phyloP scores from a whole-genome alignment of 495 filamentous ascomycete genomes.

The Neurospora cerealis region DNA sequence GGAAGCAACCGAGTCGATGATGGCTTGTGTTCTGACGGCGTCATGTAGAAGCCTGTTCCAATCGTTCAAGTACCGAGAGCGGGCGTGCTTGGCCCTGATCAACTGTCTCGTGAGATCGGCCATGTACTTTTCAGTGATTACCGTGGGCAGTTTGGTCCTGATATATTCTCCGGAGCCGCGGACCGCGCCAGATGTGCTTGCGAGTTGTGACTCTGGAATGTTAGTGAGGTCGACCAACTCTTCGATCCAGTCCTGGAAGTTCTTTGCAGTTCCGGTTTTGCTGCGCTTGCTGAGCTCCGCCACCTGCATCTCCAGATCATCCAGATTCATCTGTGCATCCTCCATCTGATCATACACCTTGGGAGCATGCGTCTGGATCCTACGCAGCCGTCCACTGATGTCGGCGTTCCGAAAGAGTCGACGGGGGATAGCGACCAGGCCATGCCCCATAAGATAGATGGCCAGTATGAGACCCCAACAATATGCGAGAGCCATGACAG shows the following conservation, averaged over 20 bases:
- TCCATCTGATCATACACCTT: conserved; percentile 77
- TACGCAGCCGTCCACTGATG: conserved; percentile 56
- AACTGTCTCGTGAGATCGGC: conserved; percentile 79
- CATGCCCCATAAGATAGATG: conserved; percentile 96
- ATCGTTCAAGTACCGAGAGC: conserved; percentile 68
- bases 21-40: conserved; percentile 64
- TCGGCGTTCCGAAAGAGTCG: conserved; percentile 66
- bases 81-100: conserved; percentile 69
- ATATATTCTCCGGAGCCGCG: conserved; percentile 28
- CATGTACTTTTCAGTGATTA: conserved; percentile 88
- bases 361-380: conserved; percentile 70
- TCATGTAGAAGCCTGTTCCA: conserved; percentile 73
- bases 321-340: conserved; percentile 71
- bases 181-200: conserved; percentile 28
- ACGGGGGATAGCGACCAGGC: conserved; percentile 82
- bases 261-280: conserved; percentile 70
- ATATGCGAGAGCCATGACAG: conserved; percentile 89
- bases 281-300: conserved; percentile 57
- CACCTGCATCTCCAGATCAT: conserved; percentile 73
- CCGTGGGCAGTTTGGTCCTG: conserved; percentile 49
- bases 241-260: conserved; percentile 92
- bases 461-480: conserved; percentile 84
- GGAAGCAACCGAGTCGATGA: conserved; percentile 73
- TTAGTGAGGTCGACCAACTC: conserved; percentile 66
- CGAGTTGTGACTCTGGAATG: conserved; percentile 51